A percentile compares a stretch with the other conserved stretches of the same genome.
These are phyloP conservation scores for Metschnikowia vanudenii DNA, from an alignment of 805 yeast species.

Conservation along the genomic window DNA sequence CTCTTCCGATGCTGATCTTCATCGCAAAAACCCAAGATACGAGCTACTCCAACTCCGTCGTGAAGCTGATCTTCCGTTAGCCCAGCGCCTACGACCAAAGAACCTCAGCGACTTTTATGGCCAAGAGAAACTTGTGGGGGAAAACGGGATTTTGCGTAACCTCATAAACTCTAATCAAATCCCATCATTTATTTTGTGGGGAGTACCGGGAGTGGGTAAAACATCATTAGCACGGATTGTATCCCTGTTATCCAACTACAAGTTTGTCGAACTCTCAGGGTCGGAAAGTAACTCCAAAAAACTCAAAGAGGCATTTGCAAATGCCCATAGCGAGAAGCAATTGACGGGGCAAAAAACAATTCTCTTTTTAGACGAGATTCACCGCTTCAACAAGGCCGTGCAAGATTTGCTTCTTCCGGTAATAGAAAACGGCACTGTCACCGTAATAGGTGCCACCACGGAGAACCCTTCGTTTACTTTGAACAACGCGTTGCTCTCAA, in stretches of 20 bases:
- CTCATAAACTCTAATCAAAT: conserved; percentile 33
- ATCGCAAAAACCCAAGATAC: not conserved
- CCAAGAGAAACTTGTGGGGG: conserved; percentile 41
- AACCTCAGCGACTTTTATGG: conserved; percentile 40
- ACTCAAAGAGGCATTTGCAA: conserved; percentile 34
- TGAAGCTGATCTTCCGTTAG: conserved; percentile 32
- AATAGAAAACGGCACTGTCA: conserved; percentile 39
- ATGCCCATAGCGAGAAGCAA: conserved; percentile 36
- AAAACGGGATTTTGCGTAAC: conserved; percentile 36
- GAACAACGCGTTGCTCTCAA: conserved; percentile 42
- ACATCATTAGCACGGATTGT: conserved; percentile 43
- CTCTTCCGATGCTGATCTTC: not conserved
- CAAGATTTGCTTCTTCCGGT: conserved; percentile 44
- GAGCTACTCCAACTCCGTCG: conserved; percentile 16
- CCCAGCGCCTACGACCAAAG: conserved; percentile 41
- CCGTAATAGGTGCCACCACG: conserved; percentile 46
- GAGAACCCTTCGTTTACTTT: conserved; percentile 63
- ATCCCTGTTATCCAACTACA: conserved; percentile 30
- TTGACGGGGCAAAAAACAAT: conserved; percentile 34
- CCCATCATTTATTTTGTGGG: conserved; percentile 45
- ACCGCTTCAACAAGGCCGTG: conserved; percentile 42
- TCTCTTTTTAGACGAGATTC: conserved; percentile 44
- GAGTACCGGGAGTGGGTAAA: conserved; percentile 46
- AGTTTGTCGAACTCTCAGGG: conserved; percentile 42
- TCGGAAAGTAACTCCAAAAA: conserved; percentile 37